Evolutionary conservation across 148 eudicot genomes (phyloP).

Genomic region (Agrostemma githago): DNA sequence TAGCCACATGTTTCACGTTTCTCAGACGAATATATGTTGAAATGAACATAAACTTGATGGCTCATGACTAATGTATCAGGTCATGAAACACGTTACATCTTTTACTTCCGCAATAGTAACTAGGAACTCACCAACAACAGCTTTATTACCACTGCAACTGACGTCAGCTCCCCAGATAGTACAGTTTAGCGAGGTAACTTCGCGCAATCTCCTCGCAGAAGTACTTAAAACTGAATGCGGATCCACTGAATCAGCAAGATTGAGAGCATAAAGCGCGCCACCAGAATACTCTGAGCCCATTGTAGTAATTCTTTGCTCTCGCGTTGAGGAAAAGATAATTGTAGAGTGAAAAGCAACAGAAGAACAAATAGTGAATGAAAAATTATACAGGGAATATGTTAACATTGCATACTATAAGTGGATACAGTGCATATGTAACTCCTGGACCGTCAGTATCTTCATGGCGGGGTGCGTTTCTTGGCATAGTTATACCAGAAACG

Average conservation of each 20-base stretch:
- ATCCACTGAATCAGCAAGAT: slow-evolving; percentile 57
- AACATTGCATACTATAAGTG: slow-evolving; percentile 18
- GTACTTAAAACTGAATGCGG: slow-evolving; percentile 16
- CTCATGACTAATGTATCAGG: neutral
- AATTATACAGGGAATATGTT: neutral
- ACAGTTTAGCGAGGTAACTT: slow-evolving; percentile 40
- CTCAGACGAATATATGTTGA: neutral
- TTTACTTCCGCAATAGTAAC: neutral
- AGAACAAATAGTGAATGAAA: neutral
- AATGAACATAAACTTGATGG: too few relatives aligned
- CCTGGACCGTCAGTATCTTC: slow-evolving; percentile 30
- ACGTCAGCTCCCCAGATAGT: slow-evolving; percentile 77
- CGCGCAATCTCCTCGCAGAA: slow-evolving; percentile 25
- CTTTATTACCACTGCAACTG: slow-evolving; percentile 45
- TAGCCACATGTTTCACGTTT: neutral
- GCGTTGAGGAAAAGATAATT: slow-evolving; percentile 42
- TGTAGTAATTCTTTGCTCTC: slow-evolving; percentile 60
- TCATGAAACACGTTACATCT: neutral
- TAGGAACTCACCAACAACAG: slow-evolving; percentile 59
- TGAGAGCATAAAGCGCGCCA: slow-evolving; percentile 55
- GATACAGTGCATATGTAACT: slow-evolving; percentile 63
- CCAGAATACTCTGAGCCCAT: slow-evolving; percentile 68
- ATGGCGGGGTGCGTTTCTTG: slow-evolving; percentile 26
- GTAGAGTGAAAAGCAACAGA: slow-evolving; percentile 1
- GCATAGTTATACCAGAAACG: slow-evolving; percentile 54